Evolutionary conservation across 495 filamentous ascomycete genomes (phyloP).

Genomic region (Bombardia bombarda): DNA sequence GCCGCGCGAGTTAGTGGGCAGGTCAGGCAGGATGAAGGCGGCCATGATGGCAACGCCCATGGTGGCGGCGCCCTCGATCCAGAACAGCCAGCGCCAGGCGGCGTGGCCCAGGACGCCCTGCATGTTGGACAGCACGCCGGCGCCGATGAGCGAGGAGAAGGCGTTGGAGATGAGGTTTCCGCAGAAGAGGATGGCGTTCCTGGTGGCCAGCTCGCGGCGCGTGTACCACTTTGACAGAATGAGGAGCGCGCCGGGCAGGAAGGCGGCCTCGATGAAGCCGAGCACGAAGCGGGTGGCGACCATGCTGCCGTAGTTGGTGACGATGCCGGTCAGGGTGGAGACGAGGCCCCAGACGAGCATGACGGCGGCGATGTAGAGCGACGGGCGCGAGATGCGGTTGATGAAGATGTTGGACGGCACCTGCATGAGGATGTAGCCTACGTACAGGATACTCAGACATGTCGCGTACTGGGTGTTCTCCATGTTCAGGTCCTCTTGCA

Average conservation of each 20-base stretch:
- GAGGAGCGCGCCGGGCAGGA: slow-evolving; percentile 36
- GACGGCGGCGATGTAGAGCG: slow-evolving; percentile 39
- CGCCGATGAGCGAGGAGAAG: slow-evolving; percentile 54
- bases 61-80: slow-evolving; percentile 57
- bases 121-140: slow-evolving; percentile 45
- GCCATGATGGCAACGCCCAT: slow-evolving; percentile 35
- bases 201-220: slow-evolving; percentile 38
- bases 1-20: slow-evolving; percentile 62
- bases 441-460: slow-evolving; percentile 35
- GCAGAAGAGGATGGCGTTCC: slow-evolving; percentile 55
- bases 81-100: slow-evolving; percentile 61
- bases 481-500: slow-evolving; percentile 34
- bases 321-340: slow-evolving; percentile 51
- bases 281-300: slow-evolving; percentile 59
- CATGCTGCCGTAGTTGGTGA: slow-evolving; percentile 51
- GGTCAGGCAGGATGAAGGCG: slow-evolving; percentile 61
- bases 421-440: slow-evolving; percentile 50
- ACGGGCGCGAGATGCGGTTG: slow-evolving; percentile 31
- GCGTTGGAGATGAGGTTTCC: slow-evolving; percentile 53
- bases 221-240: slow-evolving; percentile 53
- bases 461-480: slow-evolving; percentile 32
- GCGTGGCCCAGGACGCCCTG: slow-evolving; percentile 36
- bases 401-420: slow-evolving; percentile 34
- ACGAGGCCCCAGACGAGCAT: slow-evolving; percentile 67
- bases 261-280: slow-evolving; percentile 49